Percentiles rank a stretch among this genome's conserved stretches.
These are phyloP conservation scores for Gymnopilus junonius DNA, from an alignment of 768 basidiomycete genomes.

Conservation along the genomic window DNA sequence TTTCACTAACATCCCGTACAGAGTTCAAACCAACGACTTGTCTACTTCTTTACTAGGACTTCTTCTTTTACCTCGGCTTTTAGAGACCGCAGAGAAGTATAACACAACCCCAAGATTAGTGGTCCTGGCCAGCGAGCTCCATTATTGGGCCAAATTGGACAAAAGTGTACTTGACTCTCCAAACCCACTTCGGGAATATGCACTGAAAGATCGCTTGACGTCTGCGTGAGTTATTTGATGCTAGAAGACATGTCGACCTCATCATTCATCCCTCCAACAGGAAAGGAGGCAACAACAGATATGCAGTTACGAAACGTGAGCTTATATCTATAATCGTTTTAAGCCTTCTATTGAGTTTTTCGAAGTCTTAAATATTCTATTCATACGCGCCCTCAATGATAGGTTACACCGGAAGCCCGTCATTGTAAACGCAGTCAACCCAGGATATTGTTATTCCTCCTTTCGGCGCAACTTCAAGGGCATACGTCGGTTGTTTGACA, in stretches of 20 bases:
- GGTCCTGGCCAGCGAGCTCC: conserved; percentile 47
- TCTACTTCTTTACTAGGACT: conserved; percentile 44
- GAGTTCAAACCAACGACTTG: conserved; percentile 42
- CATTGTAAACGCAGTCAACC: conserved; percentile 41
- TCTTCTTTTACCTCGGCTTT: conserved; percentile 47
- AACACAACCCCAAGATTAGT: conserved; percentile 40
- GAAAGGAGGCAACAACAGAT: conserved; percentile 1
- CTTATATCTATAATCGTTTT: background rate
- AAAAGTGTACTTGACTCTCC: conserved; percentile 28
- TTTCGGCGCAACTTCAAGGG: conserved; percentile 28
- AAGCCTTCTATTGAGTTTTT: background rate
- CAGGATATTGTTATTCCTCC: conserved; percentile 46
- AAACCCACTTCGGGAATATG: conserved; percentile 34
- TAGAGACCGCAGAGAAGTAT: conserved; percentile 38
- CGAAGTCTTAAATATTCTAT: conserved; percentile 45
- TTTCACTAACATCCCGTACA: background rate
- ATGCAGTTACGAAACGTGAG: conserved; percentile 17
- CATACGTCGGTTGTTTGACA: conserved; percentile 12
- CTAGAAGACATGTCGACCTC: conserved; percentile 22
- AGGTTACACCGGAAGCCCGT: conserved; percentile 33
- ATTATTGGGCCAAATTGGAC: conserved; percentile 35
- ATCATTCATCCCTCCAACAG: background rate
- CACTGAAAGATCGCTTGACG: conserved; percentile 6
- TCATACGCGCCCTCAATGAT: conserved; percentile 38
- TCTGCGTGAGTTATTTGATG: background rate